These are phyloP conservation scores for Pichia sp. DNA, from an alignment of 1,139 yeast genomes.

Conservation along the genomic window DNA sequence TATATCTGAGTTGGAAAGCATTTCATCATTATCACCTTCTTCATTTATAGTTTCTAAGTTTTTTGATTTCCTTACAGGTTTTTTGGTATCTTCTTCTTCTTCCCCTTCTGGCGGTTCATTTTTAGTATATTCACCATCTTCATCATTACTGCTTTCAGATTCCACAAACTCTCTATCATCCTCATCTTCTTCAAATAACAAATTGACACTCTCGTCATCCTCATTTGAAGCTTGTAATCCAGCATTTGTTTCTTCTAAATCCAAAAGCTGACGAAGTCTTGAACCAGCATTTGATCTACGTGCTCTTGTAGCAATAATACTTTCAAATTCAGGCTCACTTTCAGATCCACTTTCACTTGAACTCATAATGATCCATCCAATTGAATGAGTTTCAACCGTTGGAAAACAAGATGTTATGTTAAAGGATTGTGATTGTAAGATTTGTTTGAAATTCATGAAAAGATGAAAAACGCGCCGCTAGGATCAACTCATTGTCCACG, in stretches of 20 bases:
- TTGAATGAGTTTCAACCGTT: background rate
- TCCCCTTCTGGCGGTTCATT: conserved; percentile 22
- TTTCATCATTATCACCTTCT: conserved; percentile 31
- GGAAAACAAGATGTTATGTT: background rate
- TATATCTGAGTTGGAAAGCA: conserved; percentile 43
- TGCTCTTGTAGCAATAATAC: conserved; percentile 63
- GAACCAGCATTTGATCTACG: conserved; percentile 91
- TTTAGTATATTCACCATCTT: conserved; percentile 11
- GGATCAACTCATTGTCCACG: background rate
- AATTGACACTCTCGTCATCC: conserved; percentile 68
- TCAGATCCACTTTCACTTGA: background rate
- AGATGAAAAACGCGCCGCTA: background rate
- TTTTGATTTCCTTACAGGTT: conserved; percentile 8
- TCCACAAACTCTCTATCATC: conserved; percentile 69
- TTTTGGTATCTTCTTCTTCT: conserved; percentile 12
- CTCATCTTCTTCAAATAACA: conserved; percentile 78
- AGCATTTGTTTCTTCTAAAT: conserved; percentile 51
- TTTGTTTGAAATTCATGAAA: background rate
- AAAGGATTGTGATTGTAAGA: background rate
- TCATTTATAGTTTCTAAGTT: conserved; percentile 1
- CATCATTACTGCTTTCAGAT: conserved; percentile 21
- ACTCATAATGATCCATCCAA: background rate
- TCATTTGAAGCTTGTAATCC: conserved; percentile 36
- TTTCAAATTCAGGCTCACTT: conserved; percentile 32
- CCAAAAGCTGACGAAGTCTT: conserved; percentile 64